Evolutionary conservation across 352 stramenopile genomes (phyloP), one percentile per base, ranked within the genome.

Genomic region (Globisporangium camurandrum): DNA sequence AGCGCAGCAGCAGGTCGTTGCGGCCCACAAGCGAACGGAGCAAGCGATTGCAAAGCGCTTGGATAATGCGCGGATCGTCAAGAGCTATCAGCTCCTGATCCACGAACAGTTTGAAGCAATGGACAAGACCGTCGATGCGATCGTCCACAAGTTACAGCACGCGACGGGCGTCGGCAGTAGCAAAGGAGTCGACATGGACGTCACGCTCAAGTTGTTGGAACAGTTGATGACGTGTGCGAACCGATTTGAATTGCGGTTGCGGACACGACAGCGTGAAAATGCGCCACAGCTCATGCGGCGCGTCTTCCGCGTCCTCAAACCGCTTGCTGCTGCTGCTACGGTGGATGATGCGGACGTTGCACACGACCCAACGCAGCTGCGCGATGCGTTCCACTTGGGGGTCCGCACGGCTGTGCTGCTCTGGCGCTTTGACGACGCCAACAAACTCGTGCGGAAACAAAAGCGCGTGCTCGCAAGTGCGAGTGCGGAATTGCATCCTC

Each of bases 201-300:
- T 87, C 31, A 59, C 59, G 0, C 33, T 75, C 8, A 84, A 80
- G 44, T 49, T 88, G 31, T 75, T 90, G 70, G 72, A 75, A 40
- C 76, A 93, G 56, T 90, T 87, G 63, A 84, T 87, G 78, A 84
- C 76, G 28, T 67, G 61, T 12, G 79, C 68, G 8, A 77, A 70
- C 50, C 76, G 77, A 12, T 74, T 77, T 49, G 72, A 77, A 23
- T 62, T 58, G 50, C 72, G 76, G 6, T 61, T 93, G n/a, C 46
- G 56, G 30, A 59, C 67, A n/a, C 64, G 56, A 28, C 71, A 79
- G 49, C 67, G 71, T 42, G 49, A 71, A 26, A 59, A 83, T 24
- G 69, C 61, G 17, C 61, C 62, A 2, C 71, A 89, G 51, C 67
- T 90, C 58, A 85, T 90, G 70, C 44, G 51, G 8, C 82, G 82